A percentile compares a stretch with the other conserved stretches of the same genome.
Conservation (phyloP, 2,329 filamentous ascomycete genomes). For the Cadophora sp. region DNA sequence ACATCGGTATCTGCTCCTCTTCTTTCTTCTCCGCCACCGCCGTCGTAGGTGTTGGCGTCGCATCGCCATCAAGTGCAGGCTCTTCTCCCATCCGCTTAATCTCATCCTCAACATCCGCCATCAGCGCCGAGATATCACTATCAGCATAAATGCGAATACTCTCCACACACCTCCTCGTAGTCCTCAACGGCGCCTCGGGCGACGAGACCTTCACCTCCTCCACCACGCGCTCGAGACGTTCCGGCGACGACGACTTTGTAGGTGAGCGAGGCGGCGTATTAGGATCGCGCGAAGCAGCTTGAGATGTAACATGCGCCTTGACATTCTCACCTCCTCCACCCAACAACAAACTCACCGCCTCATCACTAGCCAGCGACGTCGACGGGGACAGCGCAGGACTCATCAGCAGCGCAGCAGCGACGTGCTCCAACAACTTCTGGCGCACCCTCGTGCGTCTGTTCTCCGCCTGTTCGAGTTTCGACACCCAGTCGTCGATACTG, state of each 20-base stretch:
- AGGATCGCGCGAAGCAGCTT: slow-evolving; percentile 18
- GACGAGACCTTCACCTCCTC: slow-evolving; percentile 36
- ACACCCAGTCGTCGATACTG: slow-evolving; percentile 82
- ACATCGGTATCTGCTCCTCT: slow-evolving; percentile 20
- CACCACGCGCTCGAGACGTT: slow-evolving; percentile 34
- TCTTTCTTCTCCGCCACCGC: slow-evolving; percentile 1
- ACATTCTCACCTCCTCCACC: background rate
- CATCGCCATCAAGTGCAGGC: slow-evolving; percentile 8
- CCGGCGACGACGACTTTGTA: slow-evolving; percentile 47
- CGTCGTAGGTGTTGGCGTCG: background rate
- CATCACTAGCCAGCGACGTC: slow-evolving; percentile 26
- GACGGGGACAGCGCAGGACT: slow-evolving; percentile 45
- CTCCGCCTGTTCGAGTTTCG: slow-evolving; percentile 81
- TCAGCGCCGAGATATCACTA: slow-evolving; percentile 69
- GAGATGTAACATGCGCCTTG: slow-evolving; percentile 15
- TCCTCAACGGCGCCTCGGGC: slow-evolving; percentile 30
- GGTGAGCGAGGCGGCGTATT: slow-evolving; percentile 49
- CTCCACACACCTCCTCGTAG: slow-evolving; percentile 48
- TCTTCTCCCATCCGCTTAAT: slow-evolving; percentile 53
- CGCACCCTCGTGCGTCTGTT: slow-evolving; percentile 77
- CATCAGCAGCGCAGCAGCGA: slow-evolving; percentile 71
- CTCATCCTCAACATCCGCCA: slow-evolving; percentile 71
- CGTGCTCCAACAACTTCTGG: slow-evolving; percentile 82
- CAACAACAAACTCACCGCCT: background rate
- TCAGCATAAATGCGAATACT: slow-evolving; percentile 74